A percentile compares a stretch with the other conserved stretches of the same genome.
These are phyloP conservation scores for Blastosporella zonata DNA, from an alignment of 1,284 basidiomycete species.

Conservation along the genomic window DNA sequence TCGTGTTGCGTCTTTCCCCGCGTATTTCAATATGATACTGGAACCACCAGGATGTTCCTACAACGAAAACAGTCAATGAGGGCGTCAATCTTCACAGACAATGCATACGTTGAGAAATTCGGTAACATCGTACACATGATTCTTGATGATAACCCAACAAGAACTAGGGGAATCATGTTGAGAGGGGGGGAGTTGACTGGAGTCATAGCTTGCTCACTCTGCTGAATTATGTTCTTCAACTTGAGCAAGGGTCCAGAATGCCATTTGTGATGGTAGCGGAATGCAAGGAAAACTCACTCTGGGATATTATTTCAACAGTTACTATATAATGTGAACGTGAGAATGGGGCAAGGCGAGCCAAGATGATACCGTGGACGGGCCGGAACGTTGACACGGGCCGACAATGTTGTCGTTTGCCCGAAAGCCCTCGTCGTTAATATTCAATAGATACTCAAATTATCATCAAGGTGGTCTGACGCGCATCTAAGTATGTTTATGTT, in stretches of 20 bases:
- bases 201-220: constrained; percentile 31
- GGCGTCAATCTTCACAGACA: not conserved
- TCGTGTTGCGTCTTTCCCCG: constrained; percentile 73
- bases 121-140: constrained; percentile 81
- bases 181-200: not conserved
- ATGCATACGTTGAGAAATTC: constrained; percentile 68
- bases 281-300: constrained; percentile 1
- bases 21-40: constrained; percentile 76
- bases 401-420: too few species aligned
- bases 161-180: constrained; percentile 39
- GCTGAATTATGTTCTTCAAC: constrained; percentile 51
- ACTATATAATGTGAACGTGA: too few species aligned
- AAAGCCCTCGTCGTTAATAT: too few species aligned
- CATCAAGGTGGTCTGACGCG: too few species aligned
- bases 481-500: too few species aligned
- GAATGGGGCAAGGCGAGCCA: too few species aligned
- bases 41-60: constrained; percentile 83
- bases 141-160: constrained; percentile 88
- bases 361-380: too few species aligned
- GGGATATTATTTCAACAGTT: too few species aligned
- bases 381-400: too few species aligned
- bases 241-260: constrained; percentile 37
- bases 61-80: constrained; percentile 1
- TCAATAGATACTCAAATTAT: too few species aligned
- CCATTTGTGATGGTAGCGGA: constrained; percentile 23